These are phyloP conservation scores for Hymenoscyphus fructigenus DNA, from an alignment of 2,329 filamentous ascomycete species.

Conservation along the genomic window DNA sequence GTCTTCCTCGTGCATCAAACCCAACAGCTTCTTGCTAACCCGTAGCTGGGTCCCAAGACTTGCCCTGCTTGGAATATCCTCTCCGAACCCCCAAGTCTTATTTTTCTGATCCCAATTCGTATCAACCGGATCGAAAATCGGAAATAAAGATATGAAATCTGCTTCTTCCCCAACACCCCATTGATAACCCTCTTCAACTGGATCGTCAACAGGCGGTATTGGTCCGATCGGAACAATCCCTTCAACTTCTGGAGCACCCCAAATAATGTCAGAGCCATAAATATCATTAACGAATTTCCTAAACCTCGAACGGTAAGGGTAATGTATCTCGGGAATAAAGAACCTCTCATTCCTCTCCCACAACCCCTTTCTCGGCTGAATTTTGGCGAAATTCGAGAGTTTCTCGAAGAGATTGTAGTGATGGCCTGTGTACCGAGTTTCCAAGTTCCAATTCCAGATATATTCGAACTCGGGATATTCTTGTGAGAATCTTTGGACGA, in stretches of 20 bases:
- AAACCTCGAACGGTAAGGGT: slow-evolving; percentile 65
- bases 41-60: not conserved
- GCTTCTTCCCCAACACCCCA: not conserved
- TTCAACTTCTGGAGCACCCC: not conserved
- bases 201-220: not conserved
- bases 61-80: not conserved
- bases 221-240: not conserved
- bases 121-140: not conserved
- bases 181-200: not conserved
- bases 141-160: not conserved
- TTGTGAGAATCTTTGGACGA: slow-evolving; percentile 60
- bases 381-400: slow-evolving; percentile 62
- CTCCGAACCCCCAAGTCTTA: not conserved
- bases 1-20: slow-evolving; percentile 60
- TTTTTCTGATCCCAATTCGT: not conserved
- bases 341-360: slow-evolving; percentile 79
- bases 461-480: slow-evolving; percentile 64
- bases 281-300: slow-evolving; percentile 60
- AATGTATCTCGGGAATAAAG: slow-evolving; percentile 72
- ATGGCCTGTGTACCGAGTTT: slow-evolving; percentile 63
- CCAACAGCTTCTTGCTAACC: not conserved
- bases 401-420: slow-evolving; percentile 73
- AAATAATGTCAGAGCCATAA: slow-evolving; percentile 41
- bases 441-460: slow-evolving; percentile 72
- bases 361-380: slow-evolving; percentile 68